A percentile compares a stretch with the other conserved stretches of the same genome.
phyloP scores from a whole-genome alignment of 306 rosid species.

The Lathyrus oleraceus region DNA sequence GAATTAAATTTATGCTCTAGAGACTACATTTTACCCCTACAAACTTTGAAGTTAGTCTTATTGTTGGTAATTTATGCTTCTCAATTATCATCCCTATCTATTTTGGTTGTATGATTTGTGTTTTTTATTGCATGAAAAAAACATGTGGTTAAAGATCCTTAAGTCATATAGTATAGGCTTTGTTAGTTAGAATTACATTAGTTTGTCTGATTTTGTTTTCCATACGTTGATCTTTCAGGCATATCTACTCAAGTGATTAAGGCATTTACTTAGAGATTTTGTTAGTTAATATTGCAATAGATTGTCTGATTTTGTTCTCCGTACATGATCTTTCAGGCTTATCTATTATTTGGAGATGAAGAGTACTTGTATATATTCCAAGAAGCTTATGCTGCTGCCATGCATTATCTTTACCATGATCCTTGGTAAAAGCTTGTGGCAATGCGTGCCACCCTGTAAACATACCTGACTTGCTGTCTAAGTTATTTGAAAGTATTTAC shows the following conservation, averaged over 20 bases:
- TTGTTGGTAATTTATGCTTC: background rate
- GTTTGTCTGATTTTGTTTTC: too few species aligned
- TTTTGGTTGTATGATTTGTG: constrained; percentile 21
- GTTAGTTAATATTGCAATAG: constrained; percentile 17
- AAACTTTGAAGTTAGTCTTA: constrained; percentile 1
- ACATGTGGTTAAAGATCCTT: background rate
- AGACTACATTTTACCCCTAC: background rate
- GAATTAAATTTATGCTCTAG: constrained; percentile 17
- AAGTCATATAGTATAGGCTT: too few species aligned
- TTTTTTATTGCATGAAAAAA: constrained; percentile 24
- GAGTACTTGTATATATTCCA: constrained; percentile 92
- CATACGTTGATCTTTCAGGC: too few species aligned
- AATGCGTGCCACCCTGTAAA: constrained; percentile 40
- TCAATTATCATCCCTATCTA: background rate
- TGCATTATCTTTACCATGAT: constrained; percentile 86
- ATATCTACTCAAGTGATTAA: constrained; percentile 7
- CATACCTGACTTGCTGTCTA: constrained; percentile 30
- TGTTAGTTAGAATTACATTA: too few species aligned
- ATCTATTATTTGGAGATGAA: constrained; percentile 91
- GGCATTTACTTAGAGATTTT: background rate
- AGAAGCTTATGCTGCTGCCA: constrained; percentile 97
- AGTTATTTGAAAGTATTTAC: constrained; percentile 19
- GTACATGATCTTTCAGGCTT: constrained; percentile 63
- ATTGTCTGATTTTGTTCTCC: constrained; percentile 34
- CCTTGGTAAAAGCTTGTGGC: constrained; percentile 83